phyloP scores from a whole-genome alignment of 2,329 filamentous ascomycete genomes.

The Cercospora zeae-maydis region DNA sequence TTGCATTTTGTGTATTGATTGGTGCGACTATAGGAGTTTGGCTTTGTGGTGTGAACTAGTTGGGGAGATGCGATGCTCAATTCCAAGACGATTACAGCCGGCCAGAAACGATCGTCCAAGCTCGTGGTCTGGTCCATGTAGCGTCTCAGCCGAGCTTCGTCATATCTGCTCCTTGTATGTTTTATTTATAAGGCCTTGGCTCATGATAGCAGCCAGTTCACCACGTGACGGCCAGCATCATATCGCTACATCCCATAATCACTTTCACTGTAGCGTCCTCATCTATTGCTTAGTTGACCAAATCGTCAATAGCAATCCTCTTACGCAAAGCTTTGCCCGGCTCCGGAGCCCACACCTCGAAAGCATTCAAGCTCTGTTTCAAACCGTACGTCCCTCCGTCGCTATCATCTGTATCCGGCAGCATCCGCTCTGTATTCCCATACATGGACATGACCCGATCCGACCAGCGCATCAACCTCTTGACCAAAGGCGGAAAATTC shows the following conservation, averaged over 20 bases:
- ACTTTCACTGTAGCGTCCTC: background rate
- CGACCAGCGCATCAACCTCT: conserved; percentile 35
- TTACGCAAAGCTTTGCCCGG: conserved; percentile 29
- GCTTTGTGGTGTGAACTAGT: background rate
- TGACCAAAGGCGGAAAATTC: conserved; percentile 33
- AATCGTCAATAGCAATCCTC: conserved; percentile 30
- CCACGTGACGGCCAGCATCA: background rate
- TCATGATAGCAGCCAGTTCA: too few relatives aligned
- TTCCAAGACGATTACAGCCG: too few relatives aligned
- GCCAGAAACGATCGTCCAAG: too few relatives aligned
- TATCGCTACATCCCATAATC: background rate
- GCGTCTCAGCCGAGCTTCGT: too few relatives aligned
- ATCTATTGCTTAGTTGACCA: conserved; percentile 19
- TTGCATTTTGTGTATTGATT: too few relatives aligned
- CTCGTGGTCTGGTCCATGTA: too few relatives aligned
- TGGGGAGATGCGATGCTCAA: too few relatives aligned
- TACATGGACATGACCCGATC: conserved; percentile 35
- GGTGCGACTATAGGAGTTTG: background rate
- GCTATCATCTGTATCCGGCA: conserved; percentile 29
- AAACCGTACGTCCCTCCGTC: conserved; percentile 21
- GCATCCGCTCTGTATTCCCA: conserved; percentile 29
- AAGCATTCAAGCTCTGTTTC: conserved; percentile 28
- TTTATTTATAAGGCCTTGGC: too few relatives aligned
- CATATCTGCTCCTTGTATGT: too few relatives aligned
- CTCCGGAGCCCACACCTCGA: conserved; percentile 33